Evolutionary conservation across 169 alveolate genomes (phyloP), one percentile per base, ranked within the genome.

Genomic region (Cytauxzoon felis): DNA sequence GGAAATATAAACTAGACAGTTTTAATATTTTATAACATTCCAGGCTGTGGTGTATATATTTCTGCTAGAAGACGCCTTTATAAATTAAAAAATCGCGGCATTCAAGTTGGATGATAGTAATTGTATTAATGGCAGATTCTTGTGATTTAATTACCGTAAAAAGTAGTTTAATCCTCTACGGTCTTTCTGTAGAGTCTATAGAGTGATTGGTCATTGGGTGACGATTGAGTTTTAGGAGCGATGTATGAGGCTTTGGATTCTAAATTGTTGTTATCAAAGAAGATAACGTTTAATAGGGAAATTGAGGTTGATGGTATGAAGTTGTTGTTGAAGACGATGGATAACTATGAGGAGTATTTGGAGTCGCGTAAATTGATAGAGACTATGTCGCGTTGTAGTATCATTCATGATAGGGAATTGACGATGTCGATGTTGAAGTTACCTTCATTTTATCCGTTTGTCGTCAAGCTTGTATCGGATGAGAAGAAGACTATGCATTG

Each of bases 301-400:
- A 34, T 62, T 24, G 50, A 16, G 51, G 42, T 16, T 27, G 13
- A 41, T 23, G 78, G 70, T 34, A 18, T 66, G 58, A 41, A 40
- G 19, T 21, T 62, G 2, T 4, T 50, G 21, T 33, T 73, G 38
- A 73, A 62, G 67, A 51, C 21, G 5, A 19, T 76, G 60, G 80
- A 64, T 7, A 30, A 80, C 5, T 76, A 76, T 24, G 86, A 76
- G 30, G 86, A 65, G 30, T 76, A 76, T 36, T 29, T 56, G 3
- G 75, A 66, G 32, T 80, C 33, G n/a, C 41, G 75, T 4, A 66
- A 72, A n/a, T 48, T 76, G 26, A 69, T 65, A 30, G 58, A 57
- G 42, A 26, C 8, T 40, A 67, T 76, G 24, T 65, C 86, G 4
- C 30, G 81, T 2, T 65, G 68, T 13, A 9, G 50, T 19, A 41